These are phyloP conservation scores for Picea mariana DNA, from an alignment of 83 land plant species.

Conservation along the genomic window DNA sequence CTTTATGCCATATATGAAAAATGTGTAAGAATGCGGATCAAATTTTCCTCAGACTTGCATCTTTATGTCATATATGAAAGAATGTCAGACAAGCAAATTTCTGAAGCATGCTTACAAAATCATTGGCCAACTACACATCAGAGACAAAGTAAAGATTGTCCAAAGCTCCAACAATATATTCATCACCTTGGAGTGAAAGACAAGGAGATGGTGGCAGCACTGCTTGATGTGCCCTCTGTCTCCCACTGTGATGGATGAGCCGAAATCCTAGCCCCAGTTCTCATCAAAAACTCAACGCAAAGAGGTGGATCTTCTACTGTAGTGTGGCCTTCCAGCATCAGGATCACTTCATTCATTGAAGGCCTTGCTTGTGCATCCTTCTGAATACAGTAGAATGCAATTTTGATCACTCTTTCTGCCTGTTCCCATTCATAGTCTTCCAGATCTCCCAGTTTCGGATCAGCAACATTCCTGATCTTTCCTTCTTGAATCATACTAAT, in stretches of 20 bases:
- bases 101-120: too few species aligned
- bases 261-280: slow-evolving; percentile 3
- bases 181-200: slow-evolving; percentile 5
- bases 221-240: background rate
- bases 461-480: slow-evolving; percentile 18
- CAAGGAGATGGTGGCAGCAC: background rate
- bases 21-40: too few species aligned
- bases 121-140: too few species aligned
- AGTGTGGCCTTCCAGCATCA: slow-evolving; percentile 49
- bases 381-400: slow-evolving; percentile 56
- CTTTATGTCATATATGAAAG: too few species aligned
- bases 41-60: too few species aligned
- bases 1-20: too few species aligned
- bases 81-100: too few species aligned
- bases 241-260: background rate
- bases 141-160: too few species aligned
- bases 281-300: background rate
- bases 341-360: slow-evolving; percentile 50
- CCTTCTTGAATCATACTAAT: slow-evolving; percentile 21
- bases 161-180: too few species aligned
- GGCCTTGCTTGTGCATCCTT: slow-evolving; percentile 25
- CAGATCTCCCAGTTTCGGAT: slow-evolving; percentile 6
- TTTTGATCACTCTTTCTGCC: slow-evolving; percentile 32
- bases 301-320: slow-evolving; percentile 8
- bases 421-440: slow-evolving; percentile 15